phyloP scores from a whole-genome alignment of 2,329 filamentous ascomycete genomes.

The Fusarium liriodendri region DNA sequence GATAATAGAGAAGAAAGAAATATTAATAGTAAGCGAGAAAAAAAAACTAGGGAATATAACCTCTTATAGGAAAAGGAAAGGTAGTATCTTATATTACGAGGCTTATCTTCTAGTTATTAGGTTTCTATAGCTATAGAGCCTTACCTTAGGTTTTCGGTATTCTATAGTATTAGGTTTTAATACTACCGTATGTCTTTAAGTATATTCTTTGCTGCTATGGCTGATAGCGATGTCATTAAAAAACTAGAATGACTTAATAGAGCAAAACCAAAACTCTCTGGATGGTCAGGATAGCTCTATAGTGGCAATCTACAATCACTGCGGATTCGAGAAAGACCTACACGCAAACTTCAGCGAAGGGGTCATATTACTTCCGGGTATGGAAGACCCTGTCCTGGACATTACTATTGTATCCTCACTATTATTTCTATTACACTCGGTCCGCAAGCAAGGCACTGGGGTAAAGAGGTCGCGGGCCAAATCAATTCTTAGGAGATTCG shows the following conservation, averaged over 20 bases:
- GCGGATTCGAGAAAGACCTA: constrained; percentile 8
- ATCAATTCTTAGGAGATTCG: background rate
- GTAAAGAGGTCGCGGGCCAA: background rate
- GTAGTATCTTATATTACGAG: no score
- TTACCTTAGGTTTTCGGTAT: no score
- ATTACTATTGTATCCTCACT: background rate
- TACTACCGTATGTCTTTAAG: no score
- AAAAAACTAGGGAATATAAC: no score
- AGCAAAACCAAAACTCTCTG: rapidly evolving
- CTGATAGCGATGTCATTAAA: no score
- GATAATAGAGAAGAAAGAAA: background rate
- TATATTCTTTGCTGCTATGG: no score
- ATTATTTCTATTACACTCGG: background rate
- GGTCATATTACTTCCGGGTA: background rate
- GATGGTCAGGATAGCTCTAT: background rate
- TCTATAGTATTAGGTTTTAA: no score
- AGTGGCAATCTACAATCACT: constrained; percentile 12
- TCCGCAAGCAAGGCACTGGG: background rate
- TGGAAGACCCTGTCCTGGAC: background rate
- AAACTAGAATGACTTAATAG: background rate
- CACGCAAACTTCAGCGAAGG: background rate
- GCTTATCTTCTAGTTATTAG: no score
- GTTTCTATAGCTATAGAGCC: no score
- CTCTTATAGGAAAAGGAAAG: no score
- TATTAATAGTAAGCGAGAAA: no score